Evolutionary conservation across 2,329 filamentous ascomycete genomes (phyloP).

Genomic region (Pseudogymnoascus sp.): DNA sequence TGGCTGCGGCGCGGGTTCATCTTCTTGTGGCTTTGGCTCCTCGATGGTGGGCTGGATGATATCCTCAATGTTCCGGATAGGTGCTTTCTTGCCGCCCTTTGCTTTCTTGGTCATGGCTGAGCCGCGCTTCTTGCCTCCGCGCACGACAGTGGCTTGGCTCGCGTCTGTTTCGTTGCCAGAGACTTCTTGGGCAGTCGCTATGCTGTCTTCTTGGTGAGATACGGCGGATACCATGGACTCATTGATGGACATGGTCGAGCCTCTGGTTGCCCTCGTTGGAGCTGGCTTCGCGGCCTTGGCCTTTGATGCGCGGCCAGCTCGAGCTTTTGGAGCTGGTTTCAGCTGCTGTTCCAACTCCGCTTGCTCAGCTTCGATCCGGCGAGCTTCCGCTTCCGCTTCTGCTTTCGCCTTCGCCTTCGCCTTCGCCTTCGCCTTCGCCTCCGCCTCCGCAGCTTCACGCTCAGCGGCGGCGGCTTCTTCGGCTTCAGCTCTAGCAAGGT

Average conservation of each 20-base stretch:
- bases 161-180: conserved; percentile 29
- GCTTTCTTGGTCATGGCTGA: conserved; percentile 22
- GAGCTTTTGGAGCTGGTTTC: not conserved
- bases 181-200: conserved; percentile 17
- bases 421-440: not conserved
- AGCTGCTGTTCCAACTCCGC: not conserved
- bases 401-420: not conserved
- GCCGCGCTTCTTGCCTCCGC: conserved; percentile 19
- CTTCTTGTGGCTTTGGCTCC: not conserved
- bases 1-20: not conserved
- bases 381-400: not conserved
- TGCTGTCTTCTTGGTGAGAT: conserved; percentile 19
- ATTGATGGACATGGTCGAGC: conserved; percentile 19
- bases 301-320: not conserved
- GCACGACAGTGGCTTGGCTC: conserved; percentile 24
- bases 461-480: not conserved
- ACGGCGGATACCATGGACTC: conserved; percentile 17
- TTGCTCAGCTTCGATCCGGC: not conserved
- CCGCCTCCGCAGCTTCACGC: not conserved
- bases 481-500: not conserved
- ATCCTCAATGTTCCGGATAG: conserved; percentile 21
- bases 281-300: not conserved
- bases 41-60: conserved; percentile 18
- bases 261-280: conserved; percentile 17
- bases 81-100: conserved; percentile 23